These are phyloP conservation scores for Alectoria sarmentosa DNA, from an alignment of 495 filamentous ascomycete species.

Conservation along the genomic window DNA sequence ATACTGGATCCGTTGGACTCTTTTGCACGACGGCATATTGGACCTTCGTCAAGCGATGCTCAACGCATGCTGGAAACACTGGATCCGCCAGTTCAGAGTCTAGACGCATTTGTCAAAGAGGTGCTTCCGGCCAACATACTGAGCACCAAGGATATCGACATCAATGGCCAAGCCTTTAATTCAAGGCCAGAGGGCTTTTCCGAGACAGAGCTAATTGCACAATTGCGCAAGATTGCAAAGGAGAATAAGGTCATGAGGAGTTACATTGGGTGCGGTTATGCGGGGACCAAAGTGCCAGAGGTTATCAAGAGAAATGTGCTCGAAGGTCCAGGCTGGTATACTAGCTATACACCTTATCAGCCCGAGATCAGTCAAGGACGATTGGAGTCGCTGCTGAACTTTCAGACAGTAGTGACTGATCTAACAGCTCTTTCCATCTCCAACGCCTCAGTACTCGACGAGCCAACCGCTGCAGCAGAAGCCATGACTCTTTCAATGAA, in stretches of 20 bases:
- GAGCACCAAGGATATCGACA: slow-evolving; percentile 54
- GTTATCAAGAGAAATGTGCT: slow-evolving; percentile 94
- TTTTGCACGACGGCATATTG: slow-evolving; percentile 88
- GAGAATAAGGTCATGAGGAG: slow-evolving; percentile 55
- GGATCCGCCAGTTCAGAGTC: slow-evolving; percentile 60
- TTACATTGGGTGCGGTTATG: slow-evolving; percentile 87
- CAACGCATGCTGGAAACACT: slow-evolving; percentile 76
- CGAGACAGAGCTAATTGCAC: slow-evolving; percentile 61
- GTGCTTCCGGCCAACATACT: slow-evolving; percentile 81
- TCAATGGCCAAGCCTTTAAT: slow-evolving; percentile 34
- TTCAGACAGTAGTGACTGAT: slow-evolving; percentile 90
- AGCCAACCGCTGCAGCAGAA: slow-evolving; percentile 91
- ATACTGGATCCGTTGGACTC: slow-evolving; percentile 45
- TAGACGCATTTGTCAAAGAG: slow-evolving; percentile 86
- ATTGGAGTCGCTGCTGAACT: slow-evolving; percentile 90
- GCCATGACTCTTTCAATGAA: slow-evolving; percentile 94
- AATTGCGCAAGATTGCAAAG: slow-evolving; percentile 55
- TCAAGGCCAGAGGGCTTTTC: slow-evolving; percentile 49
- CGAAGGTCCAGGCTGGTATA: slow-evolving; percentile 96
- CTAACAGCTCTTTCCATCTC: slow-evolving; percentile 83
- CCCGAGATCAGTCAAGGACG: slow-evolving; percentile 96
- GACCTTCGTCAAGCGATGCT: slow-evolving; percentile 66
- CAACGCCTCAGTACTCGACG: slow-evolving; percentile 91
- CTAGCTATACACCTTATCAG: slow-evolving; percentile 97
- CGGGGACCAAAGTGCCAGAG: slow-evolving; percentile 74